Base-by-base conservation (phyloP, 805 yeast species). In the Cyberlindnera samutprakarnensis region DNA sequence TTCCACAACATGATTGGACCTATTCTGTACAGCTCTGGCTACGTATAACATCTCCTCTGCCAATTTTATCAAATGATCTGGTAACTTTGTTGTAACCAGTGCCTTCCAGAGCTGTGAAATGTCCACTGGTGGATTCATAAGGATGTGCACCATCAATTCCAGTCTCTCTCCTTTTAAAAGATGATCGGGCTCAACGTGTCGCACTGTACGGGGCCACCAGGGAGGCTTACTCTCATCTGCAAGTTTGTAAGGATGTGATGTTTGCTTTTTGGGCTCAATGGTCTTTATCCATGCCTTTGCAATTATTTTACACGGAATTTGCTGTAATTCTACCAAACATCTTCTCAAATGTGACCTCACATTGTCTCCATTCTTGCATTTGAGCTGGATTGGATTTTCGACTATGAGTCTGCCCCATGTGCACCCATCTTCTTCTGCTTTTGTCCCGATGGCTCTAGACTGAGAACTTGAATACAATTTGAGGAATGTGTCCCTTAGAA, bases 181-280 rank as follows among this genome's bases (percentile, higher is more conserved):
- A 54, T 82, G 90, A 49, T 80, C 90, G 0, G 90, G 90, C 46
- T 81, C 88, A 27, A 61, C 63, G 53, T 81, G 90, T 23, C 71
- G 58, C 1, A 77, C 70, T 10, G 41, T 35, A 0, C 26, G 23
- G 0, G 88, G 88, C 92, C 92, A 81, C 88, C 88, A 80, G 5
- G 48, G 45, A 1, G 90, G 92, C 39, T 61, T 70, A 10, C 68
- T 43, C 1, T 17, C 29, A 11, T 68, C 67, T 3, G 73, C 74
- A 8, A 49, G 46, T 33, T 72, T 78, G 49, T 81, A 81, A 4
- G 90, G 90, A 42, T 57, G 68, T 16, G 57, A 54, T 1, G 78
- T 62, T 53, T 79, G 85, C 40, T 81, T 81, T 33, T 56, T 62
- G 2, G 90, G 88, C 46, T 78, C 86, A 12, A 78, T 61, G 1